These are phyloP conservation scores for Pichia heedii DNA, from an alignment of 805 yeast genomes.

Conservation along the genomic window DNA sequence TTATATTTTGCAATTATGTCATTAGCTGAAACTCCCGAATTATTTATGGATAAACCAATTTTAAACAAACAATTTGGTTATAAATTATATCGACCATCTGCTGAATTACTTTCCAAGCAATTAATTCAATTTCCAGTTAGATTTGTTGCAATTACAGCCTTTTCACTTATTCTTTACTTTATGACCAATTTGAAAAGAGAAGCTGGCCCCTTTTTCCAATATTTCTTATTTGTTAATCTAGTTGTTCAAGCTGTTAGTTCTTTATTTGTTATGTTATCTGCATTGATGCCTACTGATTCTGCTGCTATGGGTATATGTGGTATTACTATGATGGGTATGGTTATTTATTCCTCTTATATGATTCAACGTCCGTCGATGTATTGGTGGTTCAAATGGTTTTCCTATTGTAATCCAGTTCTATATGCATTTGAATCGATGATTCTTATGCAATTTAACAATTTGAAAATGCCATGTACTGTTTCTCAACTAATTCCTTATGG, in stretches of 20 bases:
- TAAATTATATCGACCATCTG: constrained; percentile 57
- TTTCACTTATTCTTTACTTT: constrained; percentile 41
- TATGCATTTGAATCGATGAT: too few relatives aligned
- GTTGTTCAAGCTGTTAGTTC: constrained; percentile 58
- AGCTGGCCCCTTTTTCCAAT: constrained; percentile 48
- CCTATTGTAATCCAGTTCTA: constrained; percentile 39
- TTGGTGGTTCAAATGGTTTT: constrained; percentile 55
- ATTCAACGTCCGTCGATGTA: too few relatives aligned
- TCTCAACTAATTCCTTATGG: constrained; percentile 42
- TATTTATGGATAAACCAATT: constrained; percentile 53
- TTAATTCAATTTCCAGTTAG: constrained; percentile 51
- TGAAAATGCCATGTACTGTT: too few relatives aligned
- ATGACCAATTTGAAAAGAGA: constrained; percentile 41
- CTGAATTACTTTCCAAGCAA: constrained; percentile 50
- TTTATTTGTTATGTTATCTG: constrained; percentile 40
- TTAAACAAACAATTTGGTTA: constrained; percentile 55
- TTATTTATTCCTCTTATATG: too few relatives aligned
- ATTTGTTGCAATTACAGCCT: constrained; percentile 37
- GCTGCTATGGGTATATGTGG: too few relatives aligned
- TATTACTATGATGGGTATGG: too few relatives aligned
- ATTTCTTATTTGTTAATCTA: constrained; percentile 48
- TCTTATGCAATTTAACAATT: too few relatives aligned
- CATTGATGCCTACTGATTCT: too few relatives aligned
- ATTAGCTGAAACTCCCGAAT: constrained; percentile 50
- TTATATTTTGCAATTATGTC: constrained; percentile 53